phyloP scores from a whole-genome alignment of 257 asterid species.

The Henckelia pumila region DNA sequence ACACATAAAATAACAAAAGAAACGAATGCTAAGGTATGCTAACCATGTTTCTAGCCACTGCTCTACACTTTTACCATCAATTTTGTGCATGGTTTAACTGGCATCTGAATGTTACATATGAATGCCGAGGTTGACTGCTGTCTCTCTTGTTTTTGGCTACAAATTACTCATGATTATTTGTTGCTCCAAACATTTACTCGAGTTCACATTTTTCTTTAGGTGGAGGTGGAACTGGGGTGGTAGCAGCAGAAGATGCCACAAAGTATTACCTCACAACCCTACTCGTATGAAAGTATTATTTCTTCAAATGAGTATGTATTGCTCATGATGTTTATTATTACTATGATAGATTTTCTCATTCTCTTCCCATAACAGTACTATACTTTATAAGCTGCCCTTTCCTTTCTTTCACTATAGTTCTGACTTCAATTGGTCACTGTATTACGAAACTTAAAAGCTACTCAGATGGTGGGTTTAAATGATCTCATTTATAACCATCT shows the following conservation, averaged over 20 bases:
- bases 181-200: slow-evolving; percentile 18
- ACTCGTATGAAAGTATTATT: slow-evolving; percentile 10
- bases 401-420: neutral
- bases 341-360: too few species aligned
- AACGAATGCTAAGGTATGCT: neutral
- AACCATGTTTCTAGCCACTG: neutral
- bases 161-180: neutral
- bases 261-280: slow-evolving; percentile 51
- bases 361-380: neutral
- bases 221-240: slow-evolving; percentile 54
- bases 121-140: neutral
- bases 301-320: slow-evolving; percentile 7
- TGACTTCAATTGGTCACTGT: neutral
- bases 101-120: neutral
- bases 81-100: neutral
- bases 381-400: slow-evolving; percentile 12
- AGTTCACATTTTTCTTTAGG: slow-evolving; percentile 44
- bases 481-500: neutral
- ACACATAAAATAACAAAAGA: neutral
- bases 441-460: neutral
- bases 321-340: slow-evolving; percentile 12
- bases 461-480: neutral
- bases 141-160: slow-evolving; percentile 7
- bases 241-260: slow-evolving; percentile 76
- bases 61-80: neutral